phyloP scores from a whole-genome alignment of 2,329 filamentous ascomycete genomes.

The Nemania bipapillata region DNA sequence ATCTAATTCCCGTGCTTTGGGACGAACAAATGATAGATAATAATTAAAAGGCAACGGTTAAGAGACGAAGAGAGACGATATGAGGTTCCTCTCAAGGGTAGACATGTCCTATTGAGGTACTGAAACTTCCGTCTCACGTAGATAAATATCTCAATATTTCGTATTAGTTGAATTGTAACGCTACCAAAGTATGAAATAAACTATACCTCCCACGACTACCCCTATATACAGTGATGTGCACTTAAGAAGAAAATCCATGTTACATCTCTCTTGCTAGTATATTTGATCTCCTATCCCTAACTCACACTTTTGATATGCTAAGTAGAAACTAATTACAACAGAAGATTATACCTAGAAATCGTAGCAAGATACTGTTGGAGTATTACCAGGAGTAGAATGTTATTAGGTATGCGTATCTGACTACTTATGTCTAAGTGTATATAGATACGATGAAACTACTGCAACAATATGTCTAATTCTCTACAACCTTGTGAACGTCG shows the following conservation, averaged over 20 bases:
- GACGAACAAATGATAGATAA: no score
- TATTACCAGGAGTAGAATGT: neutral
- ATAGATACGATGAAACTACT: no score
- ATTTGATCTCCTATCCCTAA: neutral
- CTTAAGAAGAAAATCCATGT: neutral
- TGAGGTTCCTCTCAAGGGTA: no score
- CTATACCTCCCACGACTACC: neutral
- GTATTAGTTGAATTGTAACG: neutral
- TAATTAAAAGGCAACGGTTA: no score
- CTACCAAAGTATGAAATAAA: neutral
- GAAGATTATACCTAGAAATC: no score
- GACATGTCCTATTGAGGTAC: no score
- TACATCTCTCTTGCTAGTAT: neutral
- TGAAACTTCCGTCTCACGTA: no score
- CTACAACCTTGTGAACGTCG: no score
- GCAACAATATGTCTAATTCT: no score
- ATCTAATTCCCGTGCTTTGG: no score
- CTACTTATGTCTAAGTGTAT: neutral
- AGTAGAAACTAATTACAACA: neutral
- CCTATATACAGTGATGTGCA: neutral
- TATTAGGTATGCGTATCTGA: neutral
- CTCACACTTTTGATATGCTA: neutral
- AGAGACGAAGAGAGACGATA: no score
- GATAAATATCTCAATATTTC: neutral
- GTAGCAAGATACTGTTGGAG: neutral